These are phyloP conservation scores for Neopestalotiopsis sp. DNA, from an alignment of 2,329 filamentous ascomycete species.

Conservation along the genomic window DNA sequence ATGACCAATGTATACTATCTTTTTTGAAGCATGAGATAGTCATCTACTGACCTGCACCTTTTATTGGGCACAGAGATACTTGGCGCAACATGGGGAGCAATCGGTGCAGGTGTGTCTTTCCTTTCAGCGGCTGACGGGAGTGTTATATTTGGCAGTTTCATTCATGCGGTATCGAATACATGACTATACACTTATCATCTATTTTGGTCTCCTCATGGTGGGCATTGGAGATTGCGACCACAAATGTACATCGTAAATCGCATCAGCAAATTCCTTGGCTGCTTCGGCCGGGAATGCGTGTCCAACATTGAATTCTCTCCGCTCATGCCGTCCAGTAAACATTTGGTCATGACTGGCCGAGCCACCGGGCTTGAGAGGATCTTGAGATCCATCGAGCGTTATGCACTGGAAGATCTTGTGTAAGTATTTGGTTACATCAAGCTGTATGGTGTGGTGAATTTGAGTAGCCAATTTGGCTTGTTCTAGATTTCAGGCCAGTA, in stretches of 20 bases:
- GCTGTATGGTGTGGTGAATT: no score
- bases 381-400: slow-evolving; percentile 15
- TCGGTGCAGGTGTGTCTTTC: not conserved
- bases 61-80: not conserved
- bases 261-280: slow-evolving; percentile 11
- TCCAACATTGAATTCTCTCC: slow-evolving; percentile 10
- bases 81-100: not conserved
- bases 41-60: not conserved
- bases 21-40: not conserved
- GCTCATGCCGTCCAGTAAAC: slow-evolving; percentile 14
- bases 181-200: no score
- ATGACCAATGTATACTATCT: not conserved
- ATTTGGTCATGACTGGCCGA: slow-evolving; percentile 12
- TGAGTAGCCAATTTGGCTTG: no score
- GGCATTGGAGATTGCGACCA: slow-evolving; percentile 10
- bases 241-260: slow-evolving; percentile 14
- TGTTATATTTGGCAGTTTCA: not conserved
- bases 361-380: slow-evolving; percentile 16
- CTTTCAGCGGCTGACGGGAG: not conserved
- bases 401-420: not conserved
- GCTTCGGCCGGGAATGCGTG: slow-evolving; percentile 17
- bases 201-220: no score
- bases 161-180: not conserved
- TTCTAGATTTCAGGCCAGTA: no score
- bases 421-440: not conserved